Evolutionary conservation across 345 rosid species (phyloP), one percentile per base, ranked within the genome.

Genomic region (Populus nigra): DNA sequence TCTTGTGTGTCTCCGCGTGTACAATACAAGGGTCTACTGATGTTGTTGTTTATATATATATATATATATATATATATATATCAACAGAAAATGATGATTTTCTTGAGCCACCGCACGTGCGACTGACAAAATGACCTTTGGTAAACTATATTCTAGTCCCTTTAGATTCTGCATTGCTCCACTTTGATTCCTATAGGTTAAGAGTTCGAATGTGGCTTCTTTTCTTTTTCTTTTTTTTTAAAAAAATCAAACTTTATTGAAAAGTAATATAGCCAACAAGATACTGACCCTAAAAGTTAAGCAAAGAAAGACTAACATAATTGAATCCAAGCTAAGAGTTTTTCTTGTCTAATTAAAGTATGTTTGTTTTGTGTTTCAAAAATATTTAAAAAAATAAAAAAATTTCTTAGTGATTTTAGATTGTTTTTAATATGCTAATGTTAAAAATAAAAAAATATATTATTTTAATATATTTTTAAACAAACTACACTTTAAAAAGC

Each of bases 401-500:
- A n/a, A n/a, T n/a, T n/a, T n/a, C n/a, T n/a, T n/a, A n/a, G 0
- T 5, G 0, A 33, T 33, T 33, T 33, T 33, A 33, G 0, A 4
- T 33, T 0, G 0, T 33, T 33, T 33, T 33, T 0, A 4, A 33
- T 33, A 0, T 33, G 5, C 0, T 33, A 1, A 33, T 4, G 0
- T 33, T 0, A 33, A 33, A 33, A 33, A 33, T 33, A 33, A 0
- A 4, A 4, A 33, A 4, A 33, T 3, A 33, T 4, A 33, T 33
- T 33, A 33, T 33, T 33, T 33, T 0, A 0, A 33, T 33, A 0
- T 0, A 33, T 33, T 33, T 33, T 0, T 0, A 33, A 33, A 0
- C 0, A 4, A 33, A 33, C 4, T 4, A 4, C 0, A 33, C 0
- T 4, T 31, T 33, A 0, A 4, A 33, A 33, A 33, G 0, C 0